phyloP scores from a whole-genome alignment of 768 basidiomycete genomes.

The Pleurotus platypus region DNA sequence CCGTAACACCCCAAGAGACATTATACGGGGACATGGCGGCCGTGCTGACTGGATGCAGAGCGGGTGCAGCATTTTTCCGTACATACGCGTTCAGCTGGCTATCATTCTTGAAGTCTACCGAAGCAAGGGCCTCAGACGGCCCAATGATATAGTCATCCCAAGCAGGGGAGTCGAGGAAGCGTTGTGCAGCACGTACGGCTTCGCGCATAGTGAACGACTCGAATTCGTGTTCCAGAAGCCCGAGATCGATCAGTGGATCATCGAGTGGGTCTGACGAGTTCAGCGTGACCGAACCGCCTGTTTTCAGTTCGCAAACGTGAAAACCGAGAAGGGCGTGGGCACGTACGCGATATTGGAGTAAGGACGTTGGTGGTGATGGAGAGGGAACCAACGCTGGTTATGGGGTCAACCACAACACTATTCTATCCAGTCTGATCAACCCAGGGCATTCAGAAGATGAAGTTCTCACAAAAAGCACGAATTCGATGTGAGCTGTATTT shows the following conservation, averaged over 20 bases:
- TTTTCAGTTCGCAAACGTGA: no score
- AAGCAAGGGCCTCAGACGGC: conserved; percentile 13
- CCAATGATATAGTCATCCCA: conserved; percentile 25
- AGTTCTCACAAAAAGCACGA: conserved; percentile 23
- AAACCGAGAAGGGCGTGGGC: no score
- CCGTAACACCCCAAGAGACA: conserved; percentile 27
- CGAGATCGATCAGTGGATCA: conserved; percentile 23
- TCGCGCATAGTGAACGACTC: conserved; percentile 20
- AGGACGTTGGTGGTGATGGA: conserved; percentile 16
- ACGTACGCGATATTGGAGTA: conserved; percentile 31
- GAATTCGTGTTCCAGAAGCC: conserved; percentile 13
- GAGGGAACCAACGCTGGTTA: no score
- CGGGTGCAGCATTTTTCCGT: conserved; percentile 12
- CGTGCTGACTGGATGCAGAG: conserved; percentile 24
- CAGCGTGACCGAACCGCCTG: conserved; percentile 23
- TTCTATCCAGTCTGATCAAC: background rate
- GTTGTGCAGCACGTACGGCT: conserved; percentile 18
- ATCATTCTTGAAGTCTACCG: conserved; percentile 19
- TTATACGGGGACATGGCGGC: conserved; percentile 25
- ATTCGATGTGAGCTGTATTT: conserved; percentile 29
- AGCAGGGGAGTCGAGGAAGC: conserved; percentile 21
- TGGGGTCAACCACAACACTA: no score
- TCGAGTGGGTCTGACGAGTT: conserved; percentile 21
- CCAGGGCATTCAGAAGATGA: no score
- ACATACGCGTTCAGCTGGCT: conserved; percentile 19